Evolutionary conservation across 495 filamentous ascomycete species (phyloP).

Genomic region (Terfezia boudieri): DNA sequence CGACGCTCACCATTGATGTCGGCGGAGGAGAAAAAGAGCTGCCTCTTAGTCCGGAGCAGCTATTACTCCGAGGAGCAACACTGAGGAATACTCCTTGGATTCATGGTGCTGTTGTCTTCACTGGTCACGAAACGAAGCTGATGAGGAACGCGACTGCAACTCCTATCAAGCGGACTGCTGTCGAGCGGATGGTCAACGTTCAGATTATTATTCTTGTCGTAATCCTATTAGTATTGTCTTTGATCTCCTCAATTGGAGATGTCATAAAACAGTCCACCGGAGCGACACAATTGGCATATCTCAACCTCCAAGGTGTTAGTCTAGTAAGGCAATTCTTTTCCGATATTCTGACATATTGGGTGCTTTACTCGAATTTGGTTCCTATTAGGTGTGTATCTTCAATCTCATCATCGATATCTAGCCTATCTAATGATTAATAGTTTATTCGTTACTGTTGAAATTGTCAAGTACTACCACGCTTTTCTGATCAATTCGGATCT

Average conservation of each 20-base stretch:
- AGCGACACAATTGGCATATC: conserved; percentile 29
- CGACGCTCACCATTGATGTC: conserved; percentile 74
- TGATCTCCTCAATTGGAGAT: conserved; percentile 80
- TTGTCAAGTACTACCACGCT: conserved; percentile 96
- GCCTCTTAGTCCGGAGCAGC: conserved; percentile 54
- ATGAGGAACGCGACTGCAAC: conserved; percentile 97
- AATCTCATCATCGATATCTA: background rate
- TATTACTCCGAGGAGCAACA: conserved; percentile 81
- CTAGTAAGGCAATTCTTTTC: conserved; percentile 66
- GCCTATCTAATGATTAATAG: conserved; percentile 10
- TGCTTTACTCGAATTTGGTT: conserved; percentile 90
- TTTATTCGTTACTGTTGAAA: conserved; percentile 90
- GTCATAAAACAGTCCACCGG: conserved; percentile 32
- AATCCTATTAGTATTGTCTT: conserved; percentile 63
- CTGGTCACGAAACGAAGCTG: conserved; percentile 94
- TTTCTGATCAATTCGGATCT: conserved; percentile 91
- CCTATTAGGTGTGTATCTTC: conserved; percentile 43
- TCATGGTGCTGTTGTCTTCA: conserved; percentile 91
- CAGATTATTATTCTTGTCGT: conserved; percentile 76
- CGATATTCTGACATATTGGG: conserved; percentile 96
- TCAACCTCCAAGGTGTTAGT: conserved; percentile 37
- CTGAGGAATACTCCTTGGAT: conserved; percentile 96
- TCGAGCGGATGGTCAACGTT: conserved; percentile 78
- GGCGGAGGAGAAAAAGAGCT: conserved; percentile 94
- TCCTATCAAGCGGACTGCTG: conserved; percentile 90